Evolutionary conservation across 2,329 filamentous ascomycete genomes (phyloP).

Genomic region (Aspergillus transmontanensis): DNA sequence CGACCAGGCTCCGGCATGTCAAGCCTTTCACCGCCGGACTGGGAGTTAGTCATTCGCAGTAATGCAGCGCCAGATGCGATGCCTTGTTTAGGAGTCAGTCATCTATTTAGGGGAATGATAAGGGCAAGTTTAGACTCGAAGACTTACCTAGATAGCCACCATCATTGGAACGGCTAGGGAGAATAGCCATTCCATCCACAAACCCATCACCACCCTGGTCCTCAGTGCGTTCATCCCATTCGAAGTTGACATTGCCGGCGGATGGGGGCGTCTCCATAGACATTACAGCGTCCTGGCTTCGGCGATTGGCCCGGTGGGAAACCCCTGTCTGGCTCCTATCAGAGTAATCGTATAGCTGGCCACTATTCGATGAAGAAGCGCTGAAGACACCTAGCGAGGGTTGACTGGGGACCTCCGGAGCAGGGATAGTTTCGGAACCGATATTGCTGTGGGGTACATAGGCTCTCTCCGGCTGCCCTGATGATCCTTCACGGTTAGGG

Average conservation of each 20-base stretch:
- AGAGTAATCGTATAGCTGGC: not conserved
- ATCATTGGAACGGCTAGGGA: not conserved
- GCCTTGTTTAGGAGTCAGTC: not conserved
- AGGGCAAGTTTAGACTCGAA: not conserved
- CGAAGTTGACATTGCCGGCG: not conserved
- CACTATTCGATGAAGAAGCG: not conserved
- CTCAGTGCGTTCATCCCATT: not conserved
- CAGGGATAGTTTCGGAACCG: not conserved
- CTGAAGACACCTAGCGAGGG: not conserved
- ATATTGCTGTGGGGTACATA: not conserved
- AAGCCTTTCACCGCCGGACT: not conserved
- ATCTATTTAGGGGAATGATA: not conserved
- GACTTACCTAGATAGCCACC: not conserved
- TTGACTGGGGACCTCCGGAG: not conserved
- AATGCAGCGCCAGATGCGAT: not conserved
- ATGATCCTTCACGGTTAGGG: not conserved
- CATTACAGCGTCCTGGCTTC: not conserved
- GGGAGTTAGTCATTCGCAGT: not conserved
- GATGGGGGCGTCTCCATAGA: not conserved
- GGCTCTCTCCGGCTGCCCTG: not conserved
- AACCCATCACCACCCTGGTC: not conserved
- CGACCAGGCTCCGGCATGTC: not conserved
- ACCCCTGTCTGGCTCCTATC: not conserved
- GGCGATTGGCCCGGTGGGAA: not conserved
- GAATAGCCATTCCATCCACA: not conserved